These are phyloP conservation scores for Vigna trinervia DNA, from an alignment of 306 rosid genomes.

Conservation along the genomic window DNA sequence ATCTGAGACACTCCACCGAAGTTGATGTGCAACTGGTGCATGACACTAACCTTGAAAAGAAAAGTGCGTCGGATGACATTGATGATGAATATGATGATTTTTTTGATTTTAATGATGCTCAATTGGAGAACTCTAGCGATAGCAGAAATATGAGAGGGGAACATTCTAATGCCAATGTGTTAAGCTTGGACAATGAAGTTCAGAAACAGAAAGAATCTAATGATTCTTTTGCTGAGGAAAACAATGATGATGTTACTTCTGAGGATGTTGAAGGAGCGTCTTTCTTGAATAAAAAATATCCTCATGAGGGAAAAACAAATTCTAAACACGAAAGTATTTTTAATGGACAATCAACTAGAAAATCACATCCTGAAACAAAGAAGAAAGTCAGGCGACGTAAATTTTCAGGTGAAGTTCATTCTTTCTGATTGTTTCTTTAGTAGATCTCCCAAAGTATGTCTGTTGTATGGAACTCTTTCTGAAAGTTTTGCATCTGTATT, in stretches of 20 bases:
- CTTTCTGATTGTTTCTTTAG: conserved; percentile 26
- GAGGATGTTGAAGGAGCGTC: conserved; percentile 55
- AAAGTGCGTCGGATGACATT: conserved; percentile 52
- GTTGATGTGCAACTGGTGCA: conserved; percentile 46
- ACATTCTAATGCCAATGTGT: conserved; percentile 45
- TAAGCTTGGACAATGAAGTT: conserved; percentile 48
- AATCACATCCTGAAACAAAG: conserved; percentile 59
- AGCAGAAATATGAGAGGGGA: conserved; percentile 49
- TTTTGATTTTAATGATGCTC: conserved; percentile 61
- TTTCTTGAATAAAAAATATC: conserved; percentile 42
- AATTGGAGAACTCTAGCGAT: conserved; percentile 62
- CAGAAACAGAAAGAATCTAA: conserved; percentile 46
- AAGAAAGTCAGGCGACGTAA: conserved; percentile 72
- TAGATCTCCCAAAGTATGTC: conserved; percentile 7
- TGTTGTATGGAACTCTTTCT: conserved; percentile 27
- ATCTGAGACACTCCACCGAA: conserved; percentile 38
- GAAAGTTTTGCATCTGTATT: conserved; percentile 36
- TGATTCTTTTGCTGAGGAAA: conserved; percentile 48
- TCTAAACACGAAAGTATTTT: conserved; percentile 51
- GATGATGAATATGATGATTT: conserved; percentile 91
- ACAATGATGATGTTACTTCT: conserved; percentile 43
- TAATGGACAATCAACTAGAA: conserved; percentile 55
- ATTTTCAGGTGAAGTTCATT: conserved; percentile 64
- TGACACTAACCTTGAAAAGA: conserved; percentile 52
- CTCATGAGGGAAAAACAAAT: conserved; percentile 48